Conservation (phyloP, 2,329 filamentous ascomycete species). For the Neophaeococcomyces aloes region DNA sequence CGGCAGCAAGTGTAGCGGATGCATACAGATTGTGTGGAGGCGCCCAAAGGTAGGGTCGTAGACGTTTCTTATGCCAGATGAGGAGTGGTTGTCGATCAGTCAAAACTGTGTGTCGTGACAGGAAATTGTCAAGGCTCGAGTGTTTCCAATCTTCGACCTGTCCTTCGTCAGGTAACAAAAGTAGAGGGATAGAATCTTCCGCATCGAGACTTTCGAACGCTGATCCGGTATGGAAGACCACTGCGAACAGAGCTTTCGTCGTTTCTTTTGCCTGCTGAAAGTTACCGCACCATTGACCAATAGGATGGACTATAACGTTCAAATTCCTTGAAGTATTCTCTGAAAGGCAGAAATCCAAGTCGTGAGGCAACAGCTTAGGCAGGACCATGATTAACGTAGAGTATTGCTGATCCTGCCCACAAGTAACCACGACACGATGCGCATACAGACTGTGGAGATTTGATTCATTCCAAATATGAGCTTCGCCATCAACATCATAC, state of each 20-base stretch:
- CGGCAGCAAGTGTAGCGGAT: neutral
- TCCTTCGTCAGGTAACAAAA: neutral
- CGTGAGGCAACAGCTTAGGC: constrained; percentile 10
- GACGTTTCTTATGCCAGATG: neutral
- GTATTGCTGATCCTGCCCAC: neutral
- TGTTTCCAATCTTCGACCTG: neutral
- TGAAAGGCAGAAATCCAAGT: constrained; percentile 9
- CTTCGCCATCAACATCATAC: constrained; percentile 23
- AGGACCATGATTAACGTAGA: constrained; percentile 13
- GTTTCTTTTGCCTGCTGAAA: neutral
- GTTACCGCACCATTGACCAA: neutral
- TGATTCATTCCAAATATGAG: constrained; percentile 31
- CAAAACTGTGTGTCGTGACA: neutral
- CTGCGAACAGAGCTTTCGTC: neutral
- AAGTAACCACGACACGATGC: constrained; percentile 11
- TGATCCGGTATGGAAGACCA: constrained; percentile 1
- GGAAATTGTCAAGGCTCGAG: neutral
- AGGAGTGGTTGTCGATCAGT: neutral
- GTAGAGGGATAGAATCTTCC: neutral
- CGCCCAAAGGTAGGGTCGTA: constrained; percentile 1
- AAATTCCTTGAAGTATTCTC: constrained; percentile 1
- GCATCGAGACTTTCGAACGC: constrained; percentile 4
- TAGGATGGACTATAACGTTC: neutral
- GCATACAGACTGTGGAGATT: constrained; percentile 14
- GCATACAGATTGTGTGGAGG: neutral